Conservation (phyloP, 2,329 filamentous ascomycete species). For the Curvularia lunata region DNA sequence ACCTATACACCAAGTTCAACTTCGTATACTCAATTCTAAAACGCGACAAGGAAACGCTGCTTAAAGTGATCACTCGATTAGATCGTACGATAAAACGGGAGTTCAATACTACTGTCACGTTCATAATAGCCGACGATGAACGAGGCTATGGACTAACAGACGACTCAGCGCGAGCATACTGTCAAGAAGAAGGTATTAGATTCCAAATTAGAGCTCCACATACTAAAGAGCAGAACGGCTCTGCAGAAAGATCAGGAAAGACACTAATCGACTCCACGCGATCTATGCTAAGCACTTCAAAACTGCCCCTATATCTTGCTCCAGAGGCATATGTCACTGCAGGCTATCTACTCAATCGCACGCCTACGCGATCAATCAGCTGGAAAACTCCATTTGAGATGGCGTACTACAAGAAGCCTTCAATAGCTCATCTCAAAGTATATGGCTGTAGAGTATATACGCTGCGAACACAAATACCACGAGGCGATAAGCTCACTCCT, state of each 20-base stretch:
- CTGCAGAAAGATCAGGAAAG: conserved; percentile 17
- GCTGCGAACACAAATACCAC: conserved; percentile 13
- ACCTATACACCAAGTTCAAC: conserved; percentile 4
- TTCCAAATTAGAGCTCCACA: conserved; percentile 9
- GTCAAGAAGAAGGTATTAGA: conserved; percentile 3
- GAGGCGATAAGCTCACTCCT: conserved; percentile 16
- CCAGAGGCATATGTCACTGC: no score
- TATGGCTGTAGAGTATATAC: conserved; percentile 20
- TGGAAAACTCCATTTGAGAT: conserved; percentile 29
- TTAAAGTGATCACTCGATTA: conserved; percentile 49
- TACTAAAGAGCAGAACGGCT: conserved; percentile 19
- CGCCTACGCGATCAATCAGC: conserved; percentile 10
- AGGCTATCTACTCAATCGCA: conserved; percentile 23
- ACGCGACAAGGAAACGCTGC: no score
- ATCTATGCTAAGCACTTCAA: conserved; percentile 12
- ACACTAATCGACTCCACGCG: conserved; percentile 10
- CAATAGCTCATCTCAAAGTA: no score
- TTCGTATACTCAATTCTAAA: conserved; percentile 8
- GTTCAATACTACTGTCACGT: conserved; percentile 18
- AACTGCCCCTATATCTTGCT: conserved; percentile 12
- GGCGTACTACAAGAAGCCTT: conserved; percentile 16
- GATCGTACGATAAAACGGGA: conserved; percentile 16
- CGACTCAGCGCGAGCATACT: conserved; percentile 7
- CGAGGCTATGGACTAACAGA: conserved; percentile 5
- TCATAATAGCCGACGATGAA: conserved; percentile 15